phyloP scores from a whole-genome alignment of 352 stramenopile genomes.

The Phytophthora fragariae region DNA sequence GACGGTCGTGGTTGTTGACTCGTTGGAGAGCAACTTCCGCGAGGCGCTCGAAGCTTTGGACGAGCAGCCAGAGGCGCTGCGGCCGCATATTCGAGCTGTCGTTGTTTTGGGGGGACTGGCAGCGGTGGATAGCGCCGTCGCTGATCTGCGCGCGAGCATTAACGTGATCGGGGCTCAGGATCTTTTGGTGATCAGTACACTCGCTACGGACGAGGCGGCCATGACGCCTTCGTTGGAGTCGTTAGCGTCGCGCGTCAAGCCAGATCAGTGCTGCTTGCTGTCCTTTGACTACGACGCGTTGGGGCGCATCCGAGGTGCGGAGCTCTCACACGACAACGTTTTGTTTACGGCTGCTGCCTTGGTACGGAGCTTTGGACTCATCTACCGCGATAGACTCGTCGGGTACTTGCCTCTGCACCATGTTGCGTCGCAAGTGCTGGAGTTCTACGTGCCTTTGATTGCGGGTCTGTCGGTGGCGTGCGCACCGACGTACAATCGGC shows the following conservation, averaged over 20 bases:
- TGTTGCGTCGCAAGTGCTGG: slow-evolving; percentile 72
- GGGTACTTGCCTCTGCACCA: slow-evolving; percentile 79
- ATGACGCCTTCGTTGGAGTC: slow-evolving; percentile 41
- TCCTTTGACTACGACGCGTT: slow-evolving; percentile 70
- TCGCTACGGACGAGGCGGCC: slow-evolving; percentile 22
- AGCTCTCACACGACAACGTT: slow-evolving; percentile 86
- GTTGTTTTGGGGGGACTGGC: slow-evolving; percentile 45
- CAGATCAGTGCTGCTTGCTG: slow-evolving; percentile 61
- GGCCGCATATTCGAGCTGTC: slow-evolving; percentile 49
- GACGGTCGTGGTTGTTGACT: slow-evolving; percentile 69
- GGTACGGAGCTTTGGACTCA: slow-evolving; percentile 63
- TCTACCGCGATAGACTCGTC: slow-evolving; percentile 58
- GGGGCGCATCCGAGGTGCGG: slow-evolving; percentile 55
- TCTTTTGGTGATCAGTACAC: slow-evolving; percentile 39
- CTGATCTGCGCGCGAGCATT: slow-evolving; percentile 42
- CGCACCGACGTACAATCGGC: slow-evolving; percentile 50
- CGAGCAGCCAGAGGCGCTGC: slow-evolving; percentile 29
- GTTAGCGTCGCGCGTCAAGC: slow-evolving; percentile 38
- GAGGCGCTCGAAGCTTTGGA: slow-evolving; percentile 37
- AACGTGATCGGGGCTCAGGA: slow-evolving; percentile 60
- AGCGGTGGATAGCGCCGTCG: slow-evolving; percentile 24
- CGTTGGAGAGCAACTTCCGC: slow-evolving; percentile 56
- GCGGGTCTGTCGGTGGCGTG: slow-evolving; percentile 71
- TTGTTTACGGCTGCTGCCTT: slow-evolving; percentile 81
- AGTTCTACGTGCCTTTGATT: slow-evolving; percentile 77